Base-by-base conservation (phyloP, 306 rosid genomes). In the Casuarina glauca region DNA sequence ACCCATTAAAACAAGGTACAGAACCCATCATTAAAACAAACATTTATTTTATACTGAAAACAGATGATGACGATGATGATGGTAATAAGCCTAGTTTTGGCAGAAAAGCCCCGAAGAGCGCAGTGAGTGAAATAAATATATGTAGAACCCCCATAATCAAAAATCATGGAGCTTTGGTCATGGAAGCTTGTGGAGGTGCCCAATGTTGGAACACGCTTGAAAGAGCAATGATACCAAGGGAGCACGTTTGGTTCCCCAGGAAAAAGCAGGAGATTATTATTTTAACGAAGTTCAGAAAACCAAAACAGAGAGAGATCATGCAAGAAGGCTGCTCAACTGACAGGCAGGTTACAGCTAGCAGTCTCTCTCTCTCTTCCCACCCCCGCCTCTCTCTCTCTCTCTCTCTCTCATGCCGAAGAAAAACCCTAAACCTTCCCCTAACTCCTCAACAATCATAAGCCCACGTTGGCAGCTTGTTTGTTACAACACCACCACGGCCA, bases 321-420 rank as follows among this genome's bases (percentile, higher is more conserved):
- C 99, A 93, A 88, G 93, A 96, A 91, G 83, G 85, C 98, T 90
- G 98, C 89, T 82, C 83, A 85, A 90, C 93, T 87, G 93, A 96
- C 99, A 96, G 91, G 70, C 86, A 80, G 84, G 68, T 91, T 93
- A 89, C 97, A 96, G 98, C 99, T 96, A 83, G 93, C 93, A 87
- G 46, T 38, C 46, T 5, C 80, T 2, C 69, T 70, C 71, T n/a
- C 75, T 26, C 32, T 26, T 26, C 32, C 32, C 32, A 26, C 32
- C 32, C 32, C 1, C 32, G 32, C 32, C 69, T 38, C 63, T 77
- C 79, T 48, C 75, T 53, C 80, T 74, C 81, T 77, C 80, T 76
- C 84, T 80, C 81, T 77, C 76, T 74, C 82, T 84, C 87, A 70
- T 62, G 88, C 75, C 70, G 74, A 76, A 84, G 86, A 79, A 51